Base-by-base conservation (phyloP, 305 asterid genomes). In the Rubia balearica region DNA sequence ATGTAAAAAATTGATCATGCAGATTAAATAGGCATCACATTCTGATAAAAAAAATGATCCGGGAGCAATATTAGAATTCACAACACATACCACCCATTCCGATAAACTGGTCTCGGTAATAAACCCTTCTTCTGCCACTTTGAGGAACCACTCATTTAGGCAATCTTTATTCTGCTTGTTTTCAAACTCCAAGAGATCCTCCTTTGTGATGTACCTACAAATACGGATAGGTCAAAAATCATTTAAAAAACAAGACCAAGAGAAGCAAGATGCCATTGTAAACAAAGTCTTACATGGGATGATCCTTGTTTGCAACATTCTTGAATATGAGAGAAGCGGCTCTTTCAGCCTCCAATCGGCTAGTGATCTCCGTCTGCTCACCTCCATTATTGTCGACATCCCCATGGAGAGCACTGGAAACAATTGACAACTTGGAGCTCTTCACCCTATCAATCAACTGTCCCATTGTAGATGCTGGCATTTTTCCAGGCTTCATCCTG, bases 401-500 rank as follows among this genome's bases (percentile, higher is more conserved):
- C 61, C 80, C 89, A 53, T 81, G 80, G 16, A 85, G 78, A 19
- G 79, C 83, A 69, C 81, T 84, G 3, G 88, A 76, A 40, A 89
- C 70, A 67, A 84, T 79, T 0, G 87, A 83, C 75, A 83, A 19
- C 27, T 81, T 84, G 2, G 94, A 83, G 65, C 75, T 74, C 59
- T 87, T 78, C 38, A 89, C 75, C 49, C 87, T 87, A 14, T 79
- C 81, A 63, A 89, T 80, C 78, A 89, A 51, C 69, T 93, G 88
- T 60, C 84, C 82, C 92, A 89, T 89, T 2, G 96, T 87, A 86
- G 92, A 87, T 55, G 89, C 92, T 8, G 96, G 86, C n/a, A 89
- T 77, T 48, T 85, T 87, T 59, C 84, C 96, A 41, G 87, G 76
- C 49, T 73, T 79, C 53, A 88, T 86, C 79, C 78, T 84, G 65